These are phyloP conservation scores for Suhomyces chickasaworum DNA, from an alignment of 1,139 yeast genomes.

Conservation along the genomic window DNA sequence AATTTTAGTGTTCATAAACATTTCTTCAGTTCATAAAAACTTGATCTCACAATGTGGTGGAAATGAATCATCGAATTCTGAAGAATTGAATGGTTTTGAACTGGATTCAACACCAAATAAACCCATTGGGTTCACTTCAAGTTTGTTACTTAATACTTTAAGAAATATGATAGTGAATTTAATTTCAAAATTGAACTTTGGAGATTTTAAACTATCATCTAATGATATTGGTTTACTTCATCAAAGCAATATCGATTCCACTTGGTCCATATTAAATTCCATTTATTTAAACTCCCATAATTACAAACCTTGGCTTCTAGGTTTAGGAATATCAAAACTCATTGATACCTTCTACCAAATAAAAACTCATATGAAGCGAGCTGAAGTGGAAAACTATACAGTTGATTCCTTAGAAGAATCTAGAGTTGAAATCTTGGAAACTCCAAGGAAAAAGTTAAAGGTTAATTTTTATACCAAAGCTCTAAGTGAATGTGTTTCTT, in stretches of 20 bases:
- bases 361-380: constrained; percentile 10
- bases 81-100: neutral
- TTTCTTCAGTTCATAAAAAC: constrained; percentile 22
- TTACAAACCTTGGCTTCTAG: constrained; percentile 36
- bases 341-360: constrained; percentile 29
- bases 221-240: constrained; percentile 24
- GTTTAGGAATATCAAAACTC: constrained; percentile 32
- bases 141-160: neutral
- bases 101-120: neutral
- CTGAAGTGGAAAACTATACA: neutral
- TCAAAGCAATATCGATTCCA: constrained; percentile 11
- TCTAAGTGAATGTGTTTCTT: neutral
- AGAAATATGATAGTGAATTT: constrained; percentile 14
- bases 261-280: constrained; percentile 35
- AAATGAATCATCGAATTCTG: neutral
- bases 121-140: neutral
- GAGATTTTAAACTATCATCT: neutral
- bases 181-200: constrained; percentile 18
- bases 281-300: constrained; percentile 26
- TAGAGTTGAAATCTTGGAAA: neutral
- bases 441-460: constrained; percentile 5
- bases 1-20: constrained; percentile 38
- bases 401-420: neutral
- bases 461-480: neutral
- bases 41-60: neutral